phyloP scores from a whole-genome alignment of 257 asterid genomes.

The Jacaranda copaia region DNA sequence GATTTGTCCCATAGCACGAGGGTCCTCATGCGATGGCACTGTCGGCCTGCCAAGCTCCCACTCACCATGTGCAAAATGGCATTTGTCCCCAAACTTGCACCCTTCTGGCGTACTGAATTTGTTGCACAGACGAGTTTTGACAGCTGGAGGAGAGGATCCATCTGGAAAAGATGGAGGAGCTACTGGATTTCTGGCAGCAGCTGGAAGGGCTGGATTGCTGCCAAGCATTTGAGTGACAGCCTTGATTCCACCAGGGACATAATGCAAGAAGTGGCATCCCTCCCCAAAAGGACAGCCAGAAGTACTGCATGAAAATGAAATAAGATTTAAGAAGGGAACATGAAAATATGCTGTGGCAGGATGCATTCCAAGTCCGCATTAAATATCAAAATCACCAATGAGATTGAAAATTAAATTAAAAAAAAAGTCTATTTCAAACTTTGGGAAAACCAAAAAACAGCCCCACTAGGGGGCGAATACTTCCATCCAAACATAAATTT shows the following conservation, averaged over 20 bases:
- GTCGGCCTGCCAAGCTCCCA: slow-evolving; percentile 76
- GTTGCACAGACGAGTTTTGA: slow-evolving; percentile 77
- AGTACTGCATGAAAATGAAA: slow-evolving; percentile 51
- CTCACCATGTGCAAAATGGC: slow-evolving; percentile 81
- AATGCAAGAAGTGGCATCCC: slow-evolving; percentile 82
- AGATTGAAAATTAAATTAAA: no score
- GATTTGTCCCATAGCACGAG: slow-evolving; percentile 50
- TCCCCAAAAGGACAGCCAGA: slow-evolving; percentile 89
- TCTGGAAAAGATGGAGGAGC: slow-evolving; percentile 64
- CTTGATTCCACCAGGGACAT: slow-evolving; percentile 86
- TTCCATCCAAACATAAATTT: no score
- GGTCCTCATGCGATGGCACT: slow-evolving; percentile 56
- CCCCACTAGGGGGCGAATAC: no score
- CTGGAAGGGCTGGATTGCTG: slow-evolving; percentile 72
- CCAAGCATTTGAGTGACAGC: slow-evolving; percentile 86
- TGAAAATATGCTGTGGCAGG: neutral
- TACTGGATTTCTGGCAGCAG: slow-evolving; percentile 51
- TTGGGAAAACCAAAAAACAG: no score
- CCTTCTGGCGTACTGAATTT: slow-evolving; percentile 74
- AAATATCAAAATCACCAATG: no score
- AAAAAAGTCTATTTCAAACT: no score
- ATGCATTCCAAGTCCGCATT: neutral
- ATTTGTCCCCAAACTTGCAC: slow-evolving; percentile 81
- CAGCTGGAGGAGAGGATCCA: slow-evolving; percentile 52
- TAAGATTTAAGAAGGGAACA: neutral